phyloP scores from a whole-genome alignment of 768 basidiomycete species.

The Tulasnella sp. region DNA sequence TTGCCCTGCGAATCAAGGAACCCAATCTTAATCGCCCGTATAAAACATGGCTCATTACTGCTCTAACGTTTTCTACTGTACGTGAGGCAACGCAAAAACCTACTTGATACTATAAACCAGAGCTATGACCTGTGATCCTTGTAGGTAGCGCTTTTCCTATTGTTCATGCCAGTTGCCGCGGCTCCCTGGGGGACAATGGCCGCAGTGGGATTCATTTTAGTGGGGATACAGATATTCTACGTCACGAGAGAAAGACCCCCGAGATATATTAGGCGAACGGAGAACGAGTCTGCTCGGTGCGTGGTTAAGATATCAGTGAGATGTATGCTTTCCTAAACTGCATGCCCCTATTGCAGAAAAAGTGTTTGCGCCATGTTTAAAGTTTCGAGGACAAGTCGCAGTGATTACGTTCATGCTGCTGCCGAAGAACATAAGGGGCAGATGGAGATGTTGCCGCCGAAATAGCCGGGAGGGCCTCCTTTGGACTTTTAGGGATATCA shows the following conservation, averaged over 20 bases:
- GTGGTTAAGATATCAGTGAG: background rate
- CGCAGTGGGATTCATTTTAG: constrained; percentile 72
- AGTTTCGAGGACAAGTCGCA: constrained; percentile 41
- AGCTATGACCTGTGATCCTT: background rate
- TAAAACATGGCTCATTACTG: constrained; percentile 84
- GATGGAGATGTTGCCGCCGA: constrained; percentile 53
- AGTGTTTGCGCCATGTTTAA: constrained; percentile 18
- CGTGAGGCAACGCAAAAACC: constrained; percentile 29
- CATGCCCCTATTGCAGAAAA: background rate
- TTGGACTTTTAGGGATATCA: background rate
- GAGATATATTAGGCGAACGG: constrained; percentile 6
- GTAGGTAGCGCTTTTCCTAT: constrained; percentile 78
- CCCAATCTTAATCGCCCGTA: constrained; percentile 88
- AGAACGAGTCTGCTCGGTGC: constrained; percentile 4
- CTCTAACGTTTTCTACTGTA: constrained; percentile 81
- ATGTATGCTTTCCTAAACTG: background rate
- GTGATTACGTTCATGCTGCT: constrained; percentile 11
- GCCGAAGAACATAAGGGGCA: constrained; percentile 66
- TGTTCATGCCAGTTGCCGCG: constrained; percentile 91
- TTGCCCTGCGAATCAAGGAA: constrained; percentile 84
- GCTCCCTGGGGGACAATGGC: constrained; percentile 83
- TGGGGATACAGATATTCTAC: constrained; percentile 78
- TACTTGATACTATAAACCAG: no score
- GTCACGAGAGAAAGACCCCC: constrained; percentile 42
- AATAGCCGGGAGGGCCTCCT: background rate